Conservation (phyloP, 371 early-diverging fungal species). For the Mucor sp. region DNA sequence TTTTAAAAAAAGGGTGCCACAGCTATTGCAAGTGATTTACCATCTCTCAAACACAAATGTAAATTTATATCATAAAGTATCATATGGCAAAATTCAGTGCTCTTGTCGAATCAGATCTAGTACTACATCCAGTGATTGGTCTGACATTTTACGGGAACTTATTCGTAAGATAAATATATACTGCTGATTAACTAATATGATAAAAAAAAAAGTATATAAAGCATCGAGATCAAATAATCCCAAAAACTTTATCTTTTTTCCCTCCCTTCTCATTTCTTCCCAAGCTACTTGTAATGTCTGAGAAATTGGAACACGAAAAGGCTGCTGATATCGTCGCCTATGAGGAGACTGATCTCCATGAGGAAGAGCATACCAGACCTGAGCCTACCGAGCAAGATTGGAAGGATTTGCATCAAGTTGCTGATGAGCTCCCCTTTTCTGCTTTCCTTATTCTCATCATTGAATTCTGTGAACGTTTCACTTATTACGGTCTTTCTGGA, state of each 20-base stretch:
- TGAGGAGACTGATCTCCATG: slow-evolving; percentile 11
- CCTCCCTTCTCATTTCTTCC: not conserved
- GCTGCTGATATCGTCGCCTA: not conserved
- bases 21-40: not conserved
- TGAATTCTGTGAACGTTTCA: slow-evolving; percentile 70
- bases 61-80: not conserved
- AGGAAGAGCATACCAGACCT: slow-evolving; percentile 22
- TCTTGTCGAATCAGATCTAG: not conserved
- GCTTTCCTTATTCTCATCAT: slow-evolving; percentile 50
- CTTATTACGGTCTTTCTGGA: slow-evolving; percentile 61
- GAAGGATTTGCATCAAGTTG: slow-evolving; percentile 36
- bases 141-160: not conserved
- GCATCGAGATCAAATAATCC: not conserved
- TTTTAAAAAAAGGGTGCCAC: not conserved
- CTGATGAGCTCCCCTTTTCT: slow-evolving; percentile 41
- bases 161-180: not conserved
- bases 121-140: not conserved
- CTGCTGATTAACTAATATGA: slow-evolving; percentile 5
- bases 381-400: slow-evolving; percentile 51
- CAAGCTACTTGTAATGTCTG: slow-evolving; percentile 6
- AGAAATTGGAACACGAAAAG: slow-evolving; percentile 22
- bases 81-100: slow-evolving; percentile 8
- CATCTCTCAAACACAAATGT: not conserved
- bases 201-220: slow-evolving; percentile 2
- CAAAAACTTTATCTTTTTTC: not conserved